Evolutionary conservation across 257 asterid genomes (phyloP).

Genomic region (Echium plantagineum): DNA sequence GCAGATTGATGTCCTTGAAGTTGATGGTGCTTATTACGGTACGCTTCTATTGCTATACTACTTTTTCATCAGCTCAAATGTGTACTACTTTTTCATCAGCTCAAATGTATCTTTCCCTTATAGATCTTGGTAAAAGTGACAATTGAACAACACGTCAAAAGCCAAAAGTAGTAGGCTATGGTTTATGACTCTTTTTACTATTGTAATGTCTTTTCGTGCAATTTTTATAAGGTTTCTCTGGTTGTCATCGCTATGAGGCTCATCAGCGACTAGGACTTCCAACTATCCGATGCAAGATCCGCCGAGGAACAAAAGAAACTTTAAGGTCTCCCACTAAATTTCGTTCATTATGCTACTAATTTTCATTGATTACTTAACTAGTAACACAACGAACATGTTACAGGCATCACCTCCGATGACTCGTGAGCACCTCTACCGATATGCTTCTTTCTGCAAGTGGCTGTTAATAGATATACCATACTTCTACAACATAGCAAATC

Average conservation of each 20-base stretch:
- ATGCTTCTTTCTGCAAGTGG: no score
- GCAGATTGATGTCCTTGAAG: conserved; percentile 98
- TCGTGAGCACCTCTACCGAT: background rate
- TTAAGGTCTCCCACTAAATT: conserved; percentile 34
- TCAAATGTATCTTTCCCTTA: no score
- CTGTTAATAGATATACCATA: no score
- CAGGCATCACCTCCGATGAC: conserved; percentile 86
- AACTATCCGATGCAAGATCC: conserved; percentile 81
- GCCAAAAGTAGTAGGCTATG: no score
- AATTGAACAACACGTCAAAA: no score
- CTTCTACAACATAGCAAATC: no score
- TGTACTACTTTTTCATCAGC: background rate
- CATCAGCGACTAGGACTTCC: conserved; percentile 84
- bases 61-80: no score
- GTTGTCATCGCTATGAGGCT: conserved; percentile 95
- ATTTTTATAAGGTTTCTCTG: conserved; percentile 59
- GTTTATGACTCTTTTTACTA: background rate
- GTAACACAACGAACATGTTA: conserved; percentile 6
- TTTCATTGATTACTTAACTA: background rate
- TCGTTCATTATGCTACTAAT: background rate
- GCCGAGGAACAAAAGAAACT: conserved; percentile 94
- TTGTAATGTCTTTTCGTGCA: background rate
- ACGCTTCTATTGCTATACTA: conserved; percentile 4
- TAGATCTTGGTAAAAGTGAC: no score
- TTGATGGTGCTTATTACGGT: conserved; percentile 87